Evolutionary conservation across 495 filamentous ascomycete species (phyloP).

Genomic region (Bacidia gigantensis): DNA sequence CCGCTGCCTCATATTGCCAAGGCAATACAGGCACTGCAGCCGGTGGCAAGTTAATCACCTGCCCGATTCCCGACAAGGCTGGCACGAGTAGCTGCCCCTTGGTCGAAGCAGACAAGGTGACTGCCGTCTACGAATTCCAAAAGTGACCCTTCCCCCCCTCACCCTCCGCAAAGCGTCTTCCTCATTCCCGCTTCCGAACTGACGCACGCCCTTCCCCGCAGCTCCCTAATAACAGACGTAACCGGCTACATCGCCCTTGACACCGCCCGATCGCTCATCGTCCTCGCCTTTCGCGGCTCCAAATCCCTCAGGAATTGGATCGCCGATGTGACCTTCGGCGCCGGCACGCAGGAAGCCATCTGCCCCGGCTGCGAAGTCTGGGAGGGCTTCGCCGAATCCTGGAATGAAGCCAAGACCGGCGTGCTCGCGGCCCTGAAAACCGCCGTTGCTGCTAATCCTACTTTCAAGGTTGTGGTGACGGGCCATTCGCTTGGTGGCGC

Average conservation of each 20-base stretch:
- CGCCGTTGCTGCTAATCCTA: conserved; percentile 27
- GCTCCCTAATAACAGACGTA: conserved; percentile 42
- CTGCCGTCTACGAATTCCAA: conserved; percentile 44
- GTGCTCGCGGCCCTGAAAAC: conserved; percentile 30
- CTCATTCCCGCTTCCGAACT: neutral
- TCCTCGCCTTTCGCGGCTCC: conserved; percentile 58
- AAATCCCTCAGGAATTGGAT: conserved; percentile 52
- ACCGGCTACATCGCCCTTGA: conserved; percentile 61
- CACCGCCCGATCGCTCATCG: conserved; percentile 42
- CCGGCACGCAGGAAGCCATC: conserved; percentile 24
- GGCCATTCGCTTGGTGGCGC: conserved; percentile 62
- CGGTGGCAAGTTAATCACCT: conserved; percentile 40
- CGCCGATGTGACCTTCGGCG: conserved; percentile 39
- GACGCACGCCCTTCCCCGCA: conserved; percentile 14
- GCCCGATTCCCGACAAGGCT: conserved; percentile 21
- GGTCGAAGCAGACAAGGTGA: conserved; percentile 42
- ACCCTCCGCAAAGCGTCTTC: neutral
- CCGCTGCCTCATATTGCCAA: conserved; percentile 57
- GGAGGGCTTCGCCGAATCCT: conserved; percentile 42
- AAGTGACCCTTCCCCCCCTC: conserved; percentile 30
- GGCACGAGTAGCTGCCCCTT: conserved; percentile 44
- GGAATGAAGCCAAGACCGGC: conserved; percentile 30
- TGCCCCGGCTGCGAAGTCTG: conserved; percentile 39
- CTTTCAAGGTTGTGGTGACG: conserved; percentile 41
- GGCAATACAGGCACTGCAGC: conserved; percentile 31